These are phyloP conservation scores for Lentinula raphanica DNA, from an alignment of 768 basidiomycete genomes.

Conservation along the genomic window DNA sequence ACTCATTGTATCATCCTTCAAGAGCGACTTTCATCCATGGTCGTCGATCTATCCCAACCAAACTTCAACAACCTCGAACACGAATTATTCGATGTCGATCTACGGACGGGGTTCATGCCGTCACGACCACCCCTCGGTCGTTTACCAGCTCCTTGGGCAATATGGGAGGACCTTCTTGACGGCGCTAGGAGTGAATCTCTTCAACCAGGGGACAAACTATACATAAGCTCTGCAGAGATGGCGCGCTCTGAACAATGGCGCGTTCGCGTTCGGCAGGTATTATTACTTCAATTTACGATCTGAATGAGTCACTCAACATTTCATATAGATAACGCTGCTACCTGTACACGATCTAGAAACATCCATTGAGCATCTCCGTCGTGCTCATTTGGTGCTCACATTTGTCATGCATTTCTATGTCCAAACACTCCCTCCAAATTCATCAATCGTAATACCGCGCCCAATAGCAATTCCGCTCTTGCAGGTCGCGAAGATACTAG, in stretches of 20 bases:
- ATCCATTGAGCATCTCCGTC: constrained; percentile 54
- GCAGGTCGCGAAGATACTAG: constrained; percentile 63
- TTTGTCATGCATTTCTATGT: constrained; percentile 77
- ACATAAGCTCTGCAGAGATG: constrained; percentile 48
- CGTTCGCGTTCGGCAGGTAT: constrained; percentile 39
- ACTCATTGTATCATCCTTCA: background rate
- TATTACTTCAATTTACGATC: background rate
- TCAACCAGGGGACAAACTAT: constrained; percentile 53
- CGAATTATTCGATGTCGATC: constrained; percentile 90
- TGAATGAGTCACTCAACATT: background rate
- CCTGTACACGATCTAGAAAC: constrained; percentile 37
- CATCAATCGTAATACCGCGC: constrained; percentile 59
- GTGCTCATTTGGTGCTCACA: constrained; percentile 69
- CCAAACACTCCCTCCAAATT: constrained; percentile 50
- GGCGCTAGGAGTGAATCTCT: constrained; percentile 44
- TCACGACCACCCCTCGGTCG: constrained; percentile 64
- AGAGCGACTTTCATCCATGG: background rate
- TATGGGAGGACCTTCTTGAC: constrained; percentile 65
- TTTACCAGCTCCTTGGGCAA: constrained; percentile 43
- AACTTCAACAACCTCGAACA: constrained; percentile 55
- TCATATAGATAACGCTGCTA: constrained; percentile 49
- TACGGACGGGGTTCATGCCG: constrained; percentile 88
- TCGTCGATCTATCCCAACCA: background rate
- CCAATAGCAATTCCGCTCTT: constrained; percentile 73
- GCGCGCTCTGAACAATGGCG: constrained; percentile 4